These are phyloP conservation scores for Boletus rufocinnamomeus DNA, from an alignment of 768 basidiomycete species.

Conservation along the genomic window DNA sequence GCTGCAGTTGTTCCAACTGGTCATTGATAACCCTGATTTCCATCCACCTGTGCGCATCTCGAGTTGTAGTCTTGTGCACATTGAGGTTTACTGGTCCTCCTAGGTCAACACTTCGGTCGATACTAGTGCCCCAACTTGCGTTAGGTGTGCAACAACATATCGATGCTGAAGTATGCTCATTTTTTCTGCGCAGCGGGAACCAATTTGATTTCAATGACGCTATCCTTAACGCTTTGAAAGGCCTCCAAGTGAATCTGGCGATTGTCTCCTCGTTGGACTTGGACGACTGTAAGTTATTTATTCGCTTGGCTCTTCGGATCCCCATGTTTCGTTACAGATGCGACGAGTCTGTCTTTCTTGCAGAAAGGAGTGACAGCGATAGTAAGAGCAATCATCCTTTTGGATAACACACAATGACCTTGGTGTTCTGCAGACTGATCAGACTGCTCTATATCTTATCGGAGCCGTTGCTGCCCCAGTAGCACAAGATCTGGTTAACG, in stretches of 20 bases:
- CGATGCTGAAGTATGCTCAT: conserved; percentile 4
- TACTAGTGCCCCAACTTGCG: conserved; percentile 53
- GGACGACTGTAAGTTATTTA: conserved; percentile 60
- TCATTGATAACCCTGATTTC: conserved; percentile 50
- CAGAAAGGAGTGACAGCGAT: conserved; percentile 58
- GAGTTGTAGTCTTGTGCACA: not conserved
- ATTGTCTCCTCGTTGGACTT: conserved; percentile 57
- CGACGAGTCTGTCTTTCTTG: conserved; percentile 56
- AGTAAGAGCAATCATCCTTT: conserved; percentile 35
- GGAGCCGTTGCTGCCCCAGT: conserved; percentile 71
- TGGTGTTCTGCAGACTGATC: conserved; percentile 49
- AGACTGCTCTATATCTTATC: conserved; percentile 63
- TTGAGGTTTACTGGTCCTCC: not conserved
- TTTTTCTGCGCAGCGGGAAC: conserved; percentile 47
- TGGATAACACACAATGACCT: conserved; percentile 5
- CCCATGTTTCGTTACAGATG: conserved; percentile 40
- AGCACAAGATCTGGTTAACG: conserved; percentile 64
- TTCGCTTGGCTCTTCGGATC: not conserved
- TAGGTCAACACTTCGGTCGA: conserved; percentile 60
- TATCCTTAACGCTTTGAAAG: conserved; percentile 61
- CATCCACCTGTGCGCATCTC: conserved; percentile 48
- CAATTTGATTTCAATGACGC: conserved; percentile 64
- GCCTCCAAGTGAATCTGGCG: conserved; percentile 57
- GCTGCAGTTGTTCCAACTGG: conserved; percentile 52
- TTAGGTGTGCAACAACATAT: conserved; percentile 43